Percentiles rank a stretch among this genome's conserved stretches.
Evolutionary conservation across 768 basidiomycete genomes (phyloP).

Genomic region (Daedaleopsis sinensis): DNA sequence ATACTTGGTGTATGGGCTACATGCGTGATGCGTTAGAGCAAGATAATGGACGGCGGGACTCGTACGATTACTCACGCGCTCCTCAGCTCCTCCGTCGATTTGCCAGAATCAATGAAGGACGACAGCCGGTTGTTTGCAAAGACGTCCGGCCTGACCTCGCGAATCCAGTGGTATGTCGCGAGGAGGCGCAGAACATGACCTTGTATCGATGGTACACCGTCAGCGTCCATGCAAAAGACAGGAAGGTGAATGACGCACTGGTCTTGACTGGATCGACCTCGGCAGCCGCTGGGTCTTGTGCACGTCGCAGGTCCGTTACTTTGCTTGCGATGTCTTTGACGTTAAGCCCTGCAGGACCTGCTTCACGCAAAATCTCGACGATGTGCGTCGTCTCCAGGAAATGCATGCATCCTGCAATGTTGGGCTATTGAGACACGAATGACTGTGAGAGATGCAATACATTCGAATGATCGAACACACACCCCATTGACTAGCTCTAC

Average conservation of each 20-base stretch:
- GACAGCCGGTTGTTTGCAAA: slow-evolving; percentile 25
- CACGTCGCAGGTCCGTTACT: not conserved
- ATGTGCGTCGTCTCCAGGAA: slow-evolving; percentile 14
- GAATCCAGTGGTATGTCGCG: slow-evolving; percentile 25
- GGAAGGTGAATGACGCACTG: slow-evolving; percentile 5
- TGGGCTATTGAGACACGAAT: not conserved
- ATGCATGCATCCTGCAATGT: slow-evolving; percentile 8
- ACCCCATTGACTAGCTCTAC: slow-evolving; percentile 29
- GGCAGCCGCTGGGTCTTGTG: slow-evolving; percentile 13
- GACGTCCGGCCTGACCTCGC: slow-evolving; percentile 24
- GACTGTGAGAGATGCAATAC: not conserved
- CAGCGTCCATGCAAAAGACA: not conserved
- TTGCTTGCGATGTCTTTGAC: not conserved
- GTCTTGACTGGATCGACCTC: not conserved
- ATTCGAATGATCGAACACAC: not conserved
- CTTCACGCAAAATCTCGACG: slow-evolving; percentile 21
- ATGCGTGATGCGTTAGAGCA: not conserved
- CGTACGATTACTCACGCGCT: not conserved
- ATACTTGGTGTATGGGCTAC: slow-evolving; percentile 19
- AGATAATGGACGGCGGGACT: not conserved
- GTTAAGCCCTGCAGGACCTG: slow-evolving; percentile 11
- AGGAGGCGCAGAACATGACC: slow-evolving; percentile 22
- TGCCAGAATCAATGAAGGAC: slow-evolving; percentile 20
- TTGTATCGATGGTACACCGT: not conserved
- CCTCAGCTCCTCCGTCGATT: slow-evolving; percentile 9